Conservation (phyloP, 1,284 basidiomycete species). For the Apiotrichum laibachii region DNA sequence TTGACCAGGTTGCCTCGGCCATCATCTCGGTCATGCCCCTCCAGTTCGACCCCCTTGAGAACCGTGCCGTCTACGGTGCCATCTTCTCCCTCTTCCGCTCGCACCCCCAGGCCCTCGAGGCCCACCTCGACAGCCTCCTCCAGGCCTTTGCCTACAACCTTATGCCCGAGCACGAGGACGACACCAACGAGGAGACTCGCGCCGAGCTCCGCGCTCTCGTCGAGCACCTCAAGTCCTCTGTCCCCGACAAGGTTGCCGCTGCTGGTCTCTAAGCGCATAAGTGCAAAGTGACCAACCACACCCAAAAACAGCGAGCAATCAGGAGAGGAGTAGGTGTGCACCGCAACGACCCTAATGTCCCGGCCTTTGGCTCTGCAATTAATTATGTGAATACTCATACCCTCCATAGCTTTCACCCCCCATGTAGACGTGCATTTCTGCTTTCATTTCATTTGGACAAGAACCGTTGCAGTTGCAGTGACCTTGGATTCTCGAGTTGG, state of each 20-base stretch:
- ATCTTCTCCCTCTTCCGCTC: conserved; percentile 83
- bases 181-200: conserved; percentile 73
- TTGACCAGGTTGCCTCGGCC: conserved; percentile 80
- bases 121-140: conserved; percentile 79
- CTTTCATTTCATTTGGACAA: not conserved
- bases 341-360: conserved; percentile 19
- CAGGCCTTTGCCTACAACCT: conserved; percentile 81
- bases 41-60: conserved; percentile 84
- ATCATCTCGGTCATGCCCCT: conserved; percentile 81
- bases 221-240: conserved; percentile 60
- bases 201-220: conserved; percentile 73
- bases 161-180: conserved; percentile 67
- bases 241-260: conserved; percentile 50
- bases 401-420: conserved; percentile 21
- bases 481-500: too few relatives aligned
- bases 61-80: conserved; percentile 82
- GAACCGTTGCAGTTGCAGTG: too few relatives aligned
- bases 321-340: not conserved
- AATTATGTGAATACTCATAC: conserved; percentile 20
- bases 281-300: not conserved
- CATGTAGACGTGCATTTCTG: conserved; percentile 23
- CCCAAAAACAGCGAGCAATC: not conserved
- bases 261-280: conserved; percentile 36
- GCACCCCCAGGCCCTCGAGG: conserved; percentile 65
- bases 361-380: conserved; percentile 10